A percentile compares a stretch with the other conserved stretches of the same genome.
These are phyloP conservation scores for Termitomyces sp. DNA, from an alignment of 768 basidiomycete genomes.

Conservation along the genomic window DNA sequence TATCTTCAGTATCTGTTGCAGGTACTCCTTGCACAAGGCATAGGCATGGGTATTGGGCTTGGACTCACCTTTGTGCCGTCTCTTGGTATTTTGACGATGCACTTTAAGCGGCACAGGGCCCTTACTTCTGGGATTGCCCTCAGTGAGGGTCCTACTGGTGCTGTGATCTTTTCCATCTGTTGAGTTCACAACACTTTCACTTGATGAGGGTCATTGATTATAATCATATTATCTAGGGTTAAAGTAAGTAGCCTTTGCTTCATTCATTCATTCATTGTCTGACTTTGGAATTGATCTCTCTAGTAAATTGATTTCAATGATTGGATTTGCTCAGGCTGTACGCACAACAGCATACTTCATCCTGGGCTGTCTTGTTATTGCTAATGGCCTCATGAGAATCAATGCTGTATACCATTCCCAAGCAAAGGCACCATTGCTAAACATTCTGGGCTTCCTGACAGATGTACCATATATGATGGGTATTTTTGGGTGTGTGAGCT, in stretches of 20 bases:
- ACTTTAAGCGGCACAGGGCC: conserved; percentile 33
- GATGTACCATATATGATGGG: conserved; percentile 23
- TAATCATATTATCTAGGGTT: too few relatives aligned
- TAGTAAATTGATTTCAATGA: conserved; percentile 14
- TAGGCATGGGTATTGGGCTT: conserved; percentile 29
- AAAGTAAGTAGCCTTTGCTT: too few relatives aligned
- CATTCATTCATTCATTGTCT: too few relatives aligned
- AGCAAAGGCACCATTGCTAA: too few relatives aligned
- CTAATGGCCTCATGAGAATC: conserved; percentile 11
- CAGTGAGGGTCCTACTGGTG: conserved; percentile 17
- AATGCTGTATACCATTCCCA: too few relatives aligned
- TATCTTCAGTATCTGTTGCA: background rate
- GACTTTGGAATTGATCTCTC: background rate
- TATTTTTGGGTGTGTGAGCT: conserved; percentile 18
- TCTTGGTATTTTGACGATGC: conserved; percentile 34
- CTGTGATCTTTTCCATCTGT: conserved; percentile 28
- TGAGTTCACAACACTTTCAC: background rate
- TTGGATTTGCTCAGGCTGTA: conserved; percentile 23
- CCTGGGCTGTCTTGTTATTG: conserved; percentile 19
- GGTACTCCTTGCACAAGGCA: conserved; percentile 18
- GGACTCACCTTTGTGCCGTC: conserved; percentile 35
- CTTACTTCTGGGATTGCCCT: conserved; percentile 30
- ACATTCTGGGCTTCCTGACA: conserved; percentile 17
- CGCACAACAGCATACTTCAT: conserved; percentile 10
- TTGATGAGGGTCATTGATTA: too few relatives aligned